Base-by-base conservation (phyloP, 2,329 filamentous ascomycete genomes). In the Tolypocladium ophioglossoides region DNA sequence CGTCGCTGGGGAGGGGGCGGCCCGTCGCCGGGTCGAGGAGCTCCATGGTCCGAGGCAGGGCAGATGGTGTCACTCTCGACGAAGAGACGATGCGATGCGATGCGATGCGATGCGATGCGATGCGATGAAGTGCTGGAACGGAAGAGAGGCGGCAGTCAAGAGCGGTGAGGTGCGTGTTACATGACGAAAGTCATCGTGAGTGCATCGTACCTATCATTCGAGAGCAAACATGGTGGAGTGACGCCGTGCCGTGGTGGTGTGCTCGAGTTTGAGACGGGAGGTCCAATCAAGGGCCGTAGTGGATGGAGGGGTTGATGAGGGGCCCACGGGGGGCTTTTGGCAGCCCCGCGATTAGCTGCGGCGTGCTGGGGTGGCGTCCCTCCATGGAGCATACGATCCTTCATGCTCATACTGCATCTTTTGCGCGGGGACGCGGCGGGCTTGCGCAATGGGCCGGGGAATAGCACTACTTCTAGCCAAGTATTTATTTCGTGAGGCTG, bases 11-110 rank as follows among this genome's bases (percentile, higher is more conserved):
- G 61, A 90, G 79, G 59, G 84, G 70, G 37, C 73, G 74, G 62
- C 85, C 85, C 24, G 87, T 92, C 54, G 84, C 78, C 52, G 87
- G 87, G 71, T 94, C 87, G 66, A 83, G 74, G 54, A 77, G 72
- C 63, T 83, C 78, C 84, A 87, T 87, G 51, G 55, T 67, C 46
- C 16, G 7, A 41, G 11, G 39, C 9, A 10, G 32, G 11, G 44
- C 27, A 8, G 44, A 20, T 22, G 14, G 41, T 2, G 14, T 18
- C 24, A 39, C 8, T 34, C 32, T 10, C 9, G 10, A 34, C 2
- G 10, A 18, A 8, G 40, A 6, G 39, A 24, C 39, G 40, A 30
- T 30, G 2, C 41, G 41, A 5, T n/a, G 24, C 24, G 10, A 46
- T n/a, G n/a, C n/a, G n/a, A n/a, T n/a, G 24, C 39, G 40, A 30